Evolutionary conservation across 768 basidiomycete species (phyloP).

Genomic region (Pleurotus sapidus): DNA sequence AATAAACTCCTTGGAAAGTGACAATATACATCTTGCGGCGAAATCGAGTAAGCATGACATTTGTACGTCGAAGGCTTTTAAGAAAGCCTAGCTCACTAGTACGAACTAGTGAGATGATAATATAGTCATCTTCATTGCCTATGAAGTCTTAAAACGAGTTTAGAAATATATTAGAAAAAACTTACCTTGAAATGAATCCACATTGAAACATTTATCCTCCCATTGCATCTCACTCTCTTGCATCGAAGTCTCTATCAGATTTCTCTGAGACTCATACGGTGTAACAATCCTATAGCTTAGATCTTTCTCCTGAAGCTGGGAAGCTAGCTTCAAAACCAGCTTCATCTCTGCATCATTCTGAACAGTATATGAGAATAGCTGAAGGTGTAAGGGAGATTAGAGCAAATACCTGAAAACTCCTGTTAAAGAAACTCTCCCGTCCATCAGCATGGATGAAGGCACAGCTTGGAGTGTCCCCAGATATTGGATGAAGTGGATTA

Average conservation of each 20-base stretch:
- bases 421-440: constrained; percentile 24
- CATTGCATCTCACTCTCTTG: constrained; percentile 49
- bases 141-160: constrained; percentile 4
- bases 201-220: constrained; percentile 77
- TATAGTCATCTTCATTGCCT: constrained; percentile 85
- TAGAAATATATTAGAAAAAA: constrained; percentile 9
- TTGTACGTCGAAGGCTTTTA: constrained; percentile 60
- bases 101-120: constrained; percentile 72
- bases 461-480: constrained; percentile 44
- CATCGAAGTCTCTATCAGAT: constrained; percentile 53
- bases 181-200: constrained; percentile 82
- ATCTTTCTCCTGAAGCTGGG: constrained; percentile 46
- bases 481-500: constrained; percentile 43
- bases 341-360: constrained; percentile 64
- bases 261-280: constrained; percentile 77
- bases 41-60: constrained; percentile 88
- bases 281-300: constrained; percentile 68
- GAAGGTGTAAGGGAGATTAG: constrained; percentile 25
- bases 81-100: constrained; percentile 64
- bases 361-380: not conserved
- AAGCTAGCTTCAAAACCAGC: constrained; percentile 54
- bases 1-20: constrained; percentile 58
- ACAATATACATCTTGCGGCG: constrained; percentile 77
- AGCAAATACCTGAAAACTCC: constrained; percentile 10
- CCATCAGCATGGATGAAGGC: constrained; percentile 60